Evolutionary conservation across 1,284 basidiomycete genomes (phyloP).

Genomic region (Heterobasidion occidentale): DNA sequence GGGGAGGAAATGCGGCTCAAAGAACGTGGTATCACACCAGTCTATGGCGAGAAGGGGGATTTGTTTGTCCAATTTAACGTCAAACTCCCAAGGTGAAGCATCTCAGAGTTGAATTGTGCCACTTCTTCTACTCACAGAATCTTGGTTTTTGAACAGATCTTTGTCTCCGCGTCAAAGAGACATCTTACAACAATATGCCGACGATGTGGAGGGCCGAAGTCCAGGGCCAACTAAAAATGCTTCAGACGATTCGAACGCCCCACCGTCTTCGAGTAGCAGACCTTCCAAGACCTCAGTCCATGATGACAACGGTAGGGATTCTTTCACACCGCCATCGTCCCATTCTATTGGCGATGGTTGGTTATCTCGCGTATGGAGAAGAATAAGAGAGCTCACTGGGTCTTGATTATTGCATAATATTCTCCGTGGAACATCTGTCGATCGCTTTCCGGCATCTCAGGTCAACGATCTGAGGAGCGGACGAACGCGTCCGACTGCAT

Average conservation of each 20-base stretch:
- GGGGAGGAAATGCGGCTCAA: constrained; percentile 96
- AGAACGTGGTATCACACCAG: constrained; percentile 76
- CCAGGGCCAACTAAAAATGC: constrained; percentile 16
- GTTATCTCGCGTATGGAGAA: constrained; percentile 62
- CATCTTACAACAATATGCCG: constrained; percentile 86
- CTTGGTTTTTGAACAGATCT: constrained; percentile 41
- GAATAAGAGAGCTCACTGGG: constrained; percentile 60
- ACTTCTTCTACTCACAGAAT: constrained; percentile 11
- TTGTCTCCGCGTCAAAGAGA: constrained; percentile 80
- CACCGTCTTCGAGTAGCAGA: constrained; percentile 9
- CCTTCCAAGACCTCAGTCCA: constrained; percentile 14
- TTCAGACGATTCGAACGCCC: constrained; percentile 7
- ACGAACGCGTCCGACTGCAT: constrained; percentile 1
- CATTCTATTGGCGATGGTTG: constrained; percentile 45
- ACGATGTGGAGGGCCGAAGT: constrained; percentile 77
- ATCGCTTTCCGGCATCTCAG: constrained; percentile 12
- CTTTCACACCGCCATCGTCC: constrained; percentile 49
- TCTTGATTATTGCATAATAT: constrained; percentile 51
- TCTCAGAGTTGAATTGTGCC: constrained; percentile 7
- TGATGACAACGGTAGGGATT: constrained; percentile 69
- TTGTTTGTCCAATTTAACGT: constrained; percentile 88
- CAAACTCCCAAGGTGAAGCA: constrained; percentile 79
- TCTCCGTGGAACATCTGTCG: constrained; percentile 22
- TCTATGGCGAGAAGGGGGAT: constrained; percentile 75
- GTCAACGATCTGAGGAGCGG: constrained; percentile 1